Percentiles rank a stretch among this genome's conserved stretches.
These are phyloP conservation scores for Thelephora ganbajun DNA, from an alignment of 768 basidiomycete species.

Conservation along the genomic window DNA sequence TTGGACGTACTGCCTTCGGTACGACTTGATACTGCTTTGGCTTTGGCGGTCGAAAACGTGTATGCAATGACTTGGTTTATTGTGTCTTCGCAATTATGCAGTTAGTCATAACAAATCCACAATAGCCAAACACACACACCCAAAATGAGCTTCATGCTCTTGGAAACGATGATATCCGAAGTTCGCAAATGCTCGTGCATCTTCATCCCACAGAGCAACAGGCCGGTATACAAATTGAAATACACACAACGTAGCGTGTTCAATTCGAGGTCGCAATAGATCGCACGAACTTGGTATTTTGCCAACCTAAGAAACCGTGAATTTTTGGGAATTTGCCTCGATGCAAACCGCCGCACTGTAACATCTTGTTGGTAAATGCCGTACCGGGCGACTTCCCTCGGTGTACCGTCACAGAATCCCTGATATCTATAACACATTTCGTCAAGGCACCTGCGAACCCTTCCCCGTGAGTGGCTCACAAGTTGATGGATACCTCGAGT, in stretches of 20 bases:
- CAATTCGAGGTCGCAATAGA: slow-evolving; percentile 63
- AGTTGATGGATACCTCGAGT: slow-evolving; percentile 46
- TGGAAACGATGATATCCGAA: slow-evolving; percentile 34
- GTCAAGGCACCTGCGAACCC: background rate
- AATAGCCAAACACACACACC: slow-evolving; percentile 24
- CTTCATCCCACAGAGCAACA: slow-evolving; percentile 72
- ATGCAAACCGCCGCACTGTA: slow-evolving; percentile 30
- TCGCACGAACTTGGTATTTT: slow-evolving; percentile 61
- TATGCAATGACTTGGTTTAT: slow-evolving; percentile 49
- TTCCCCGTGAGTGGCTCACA: slow-evolving; percentile 27
- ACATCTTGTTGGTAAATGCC: slow-evolving; percentile 57
- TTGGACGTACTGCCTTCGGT: slow-evolving; percentile 24
- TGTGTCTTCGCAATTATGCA: slow-evolving; percentile 27
- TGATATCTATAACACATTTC: slow-evolving; percentile 31
- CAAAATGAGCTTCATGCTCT: slow-evolving; percentile 35
- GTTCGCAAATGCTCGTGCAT: slow-evolving; percentile 69
- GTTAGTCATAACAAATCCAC: background rate
- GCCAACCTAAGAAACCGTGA: slow-evolving; percentile 33
- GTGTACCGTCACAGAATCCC: slow-evolving; percentile 59
- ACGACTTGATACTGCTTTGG: slow-evolving; percentile 24
- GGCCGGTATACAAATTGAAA: slow-evolving; percentile 79
- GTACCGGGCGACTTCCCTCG: slow-evolving; percentile 50
- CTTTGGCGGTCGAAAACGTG: slow-evolving; percentile 36
- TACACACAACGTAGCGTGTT: slow-evolving; percentile 52
- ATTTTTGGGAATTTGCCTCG: background rate